A percentile compares a stretch with the other conserved stretches of the same genome.
Evolutionary conservation across 2,329 filamentous ascomycete genomes (phyloP).

Genomic region (Colletotrichum ledebouriae): DNA sequence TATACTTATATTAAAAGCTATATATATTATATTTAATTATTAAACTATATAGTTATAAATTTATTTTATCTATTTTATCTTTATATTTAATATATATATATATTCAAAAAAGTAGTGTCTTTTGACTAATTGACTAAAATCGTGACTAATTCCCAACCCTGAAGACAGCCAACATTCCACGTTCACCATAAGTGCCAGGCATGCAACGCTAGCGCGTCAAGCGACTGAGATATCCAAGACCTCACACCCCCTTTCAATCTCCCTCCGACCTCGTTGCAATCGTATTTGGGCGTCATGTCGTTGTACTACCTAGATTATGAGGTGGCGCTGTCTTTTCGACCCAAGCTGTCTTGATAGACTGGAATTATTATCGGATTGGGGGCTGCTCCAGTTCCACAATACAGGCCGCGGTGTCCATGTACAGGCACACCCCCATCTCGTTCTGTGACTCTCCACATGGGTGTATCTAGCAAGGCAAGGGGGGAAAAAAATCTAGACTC

Average conservation of each 20-base stretch:
- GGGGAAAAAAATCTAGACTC: constrained; percentile 5
- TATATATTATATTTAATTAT: no score
- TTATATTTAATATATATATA: no score
- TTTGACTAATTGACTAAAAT: no score
- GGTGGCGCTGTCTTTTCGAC: no score
- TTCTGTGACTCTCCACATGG: constrained; percentile 14
- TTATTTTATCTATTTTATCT: no score
- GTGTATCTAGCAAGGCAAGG: constrained; percentile 9
- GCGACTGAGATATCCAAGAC: not conserved
- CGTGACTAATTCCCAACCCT: no score
- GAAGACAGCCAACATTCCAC: not conserved
- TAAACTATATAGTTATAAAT: no score
- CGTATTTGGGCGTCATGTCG: not conserved
- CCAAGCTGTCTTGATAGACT: not conserved
- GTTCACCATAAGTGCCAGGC: not conserved
- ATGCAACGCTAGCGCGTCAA: no score
- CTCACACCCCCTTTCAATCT: not conserved
- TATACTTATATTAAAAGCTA: no score
- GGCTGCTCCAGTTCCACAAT: not conserved
- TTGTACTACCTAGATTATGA: no score
- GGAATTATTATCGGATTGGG: not conserved
- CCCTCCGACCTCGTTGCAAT: not conserved
- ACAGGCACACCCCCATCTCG: constrained; percentile 1
- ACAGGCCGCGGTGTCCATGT: constrained; percentile 4
- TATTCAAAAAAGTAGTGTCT: no score